A percentile compares a stretch with the other conserved stretches of the same genome.
These are phyloP conservation scores for Globisporangium nodosum DNA, from an alignment of 352 stramenopile species.

Conservation along the genomic window DNA sequence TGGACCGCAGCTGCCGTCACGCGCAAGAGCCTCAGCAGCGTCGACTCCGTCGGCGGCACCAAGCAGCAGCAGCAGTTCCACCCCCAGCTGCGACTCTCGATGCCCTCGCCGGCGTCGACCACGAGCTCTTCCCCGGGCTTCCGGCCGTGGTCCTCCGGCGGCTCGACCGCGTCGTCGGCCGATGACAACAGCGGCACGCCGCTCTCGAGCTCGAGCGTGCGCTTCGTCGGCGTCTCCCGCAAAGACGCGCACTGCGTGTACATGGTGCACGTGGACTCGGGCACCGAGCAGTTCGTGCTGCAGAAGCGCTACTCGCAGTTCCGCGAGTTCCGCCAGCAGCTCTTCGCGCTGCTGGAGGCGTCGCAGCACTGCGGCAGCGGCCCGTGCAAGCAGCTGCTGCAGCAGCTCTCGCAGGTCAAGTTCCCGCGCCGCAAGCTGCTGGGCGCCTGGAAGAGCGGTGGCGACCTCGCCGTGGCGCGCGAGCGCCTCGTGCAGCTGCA, in stretches of 20 bases:
- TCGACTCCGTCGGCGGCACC: background rate
- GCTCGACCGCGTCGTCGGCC: conserved; percentile 4
- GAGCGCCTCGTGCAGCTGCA: conserved; percentile 39
- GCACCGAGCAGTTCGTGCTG: conserved; percentile 41
- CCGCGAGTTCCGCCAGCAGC: conserved; percentile 41
- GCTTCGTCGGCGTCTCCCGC: conserved; percentile 38
- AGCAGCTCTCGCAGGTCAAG: conserved; percentile 42
- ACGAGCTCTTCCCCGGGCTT: conserved; percentile 3
- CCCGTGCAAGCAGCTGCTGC: conserved; percentile 31
- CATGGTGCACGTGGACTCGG: conserved; percentile 50
- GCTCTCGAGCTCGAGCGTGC: conserved; percentile 30
- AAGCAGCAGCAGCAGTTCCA: background rate
- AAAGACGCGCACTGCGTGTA: conserved; percentile 42
- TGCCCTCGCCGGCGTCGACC: conserved; percentile 6
- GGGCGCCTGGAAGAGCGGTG: conserved; percentile 9
- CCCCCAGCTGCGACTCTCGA: background rate
- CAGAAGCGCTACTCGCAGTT: conserved; percentile 73
- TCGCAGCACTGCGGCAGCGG: conserved; percentile 29
- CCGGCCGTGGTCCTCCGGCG: conserved; percentile 7
- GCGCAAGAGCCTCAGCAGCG: conserved; percentile 1
- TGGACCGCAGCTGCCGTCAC: background rate
- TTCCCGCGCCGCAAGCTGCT: conserved; percentile 46
- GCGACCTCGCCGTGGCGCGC: conserved; percentile 24
- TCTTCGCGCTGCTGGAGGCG: conserved; percentile 25
- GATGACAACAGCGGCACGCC: conserved; percentile 10